Evolutionary conservation across 1,284 basidiomycete genomes (phyloP), one percentile per base, ranked within the genome.

Genomic region (Ceraceosorus guamensis): DNA sequence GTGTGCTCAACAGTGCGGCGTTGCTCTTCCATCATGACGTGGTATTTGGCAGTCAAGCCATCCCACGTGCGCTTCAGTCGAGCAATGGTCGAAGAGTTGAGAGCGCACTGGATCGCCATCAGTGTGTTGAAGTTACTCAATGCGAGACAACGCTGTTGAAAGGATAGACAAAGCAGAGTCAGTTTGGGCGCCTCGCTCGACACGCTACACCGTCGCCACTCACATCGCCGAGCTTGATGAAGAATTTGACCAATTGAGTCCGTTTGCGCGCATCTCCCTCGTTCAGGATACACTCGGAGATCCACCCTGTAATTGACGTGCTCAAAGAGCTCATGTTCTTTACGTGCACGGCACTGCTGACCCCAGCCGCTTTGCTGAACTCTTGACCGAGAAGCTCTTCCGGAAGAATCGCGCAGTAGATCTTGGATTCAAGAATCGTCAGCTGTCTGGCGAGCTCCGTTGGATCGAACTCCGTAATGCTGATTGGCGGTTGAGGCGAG

Each of bases 1-100:
- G 87, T 82, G 73, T 90, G 88, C 70, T 96, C 91, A 11, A 92
- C 89, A 8, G 95, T 80, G 60, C 84, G 85, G 59, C 91, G 84
- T 56, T 97, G 80, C 0, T 83, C 78, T 58, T 96, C 91, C 55
- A 96, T 81, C 63, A 88, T 84, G 13, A 82, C 66, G 63, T 85
- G 85, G 76, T 88, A 88, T 79, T 97, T 97, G 70, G 87, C 83
- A 2, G 88, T 82, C 45, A 98, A 80, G 33, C 86, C 87, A 84
- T 92, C 73, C 61, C 72, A 76, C 4, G 78, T 79, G 63, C 73
- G 75, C 44, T 74, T 76, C 32, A 72, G 63, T 6, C 77, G 71
- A 0, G 62, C 58, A 53, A 77, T 73, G 24, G 73, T 75, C 11
- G 76, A 77, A 24, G 77, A 79, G 59, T 77, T 77, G 46, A 78